Base-by-base conservation (phyloP, 192 early-diverging fungal species). In the Coemansia sp. region DNA sequence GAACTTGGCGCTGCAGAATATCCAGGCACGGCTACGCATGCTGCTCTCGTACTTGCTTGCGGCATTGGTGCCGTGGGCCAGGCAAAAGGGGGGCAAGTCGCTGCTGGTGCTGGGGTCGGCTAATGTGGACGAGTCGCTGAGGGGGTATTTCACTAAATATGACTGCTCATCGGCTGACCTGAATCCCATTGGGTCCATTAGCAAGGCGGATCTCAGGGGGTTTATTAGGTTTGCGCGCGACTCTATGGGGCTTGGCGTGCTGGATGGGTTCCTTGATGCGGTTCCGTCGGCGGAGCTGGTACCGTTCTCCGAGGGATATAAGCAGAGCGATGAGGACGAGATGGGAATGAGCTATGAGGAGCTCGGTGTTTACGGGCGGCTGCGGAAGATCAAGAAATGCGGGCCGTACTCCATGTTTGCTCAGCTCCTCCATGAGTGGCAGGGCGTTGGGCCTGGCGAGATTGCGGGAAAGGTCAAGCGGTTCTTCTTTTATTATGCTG, bases 331-430 rank as follows among this genome's bases (percentile, higher is more conserved):
- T 74, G 97, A 98, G 69, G 90, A 81, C 21, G 97, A 99, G 66
- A 99, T 99, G 97, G 95, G 94, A 11, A 98, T 99, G 96, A 91
- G 91, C 16, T 99, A 99, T 74, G 88, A 89, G 14, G 97, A 99
- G 57, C 85, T 99, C 0, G 91, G 93, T 10, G 83, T 84, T 18
- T 99, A 92, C 86, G 97, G 97, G 23, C 84, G 91, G 11, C 77
- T 98, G 55, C 90, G 97, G 6, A 97, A 95, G 67, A 85, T 97
- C 31, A 69, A 84, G 34, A 88, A 88, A 57, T 94, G 92, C 62
- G 97, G 97, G 2, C 97, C 97, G 2, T 93, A 88, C 65, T 90
- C 89, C 46, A 99, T 99, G 97, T 98, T 97, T 64, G 83, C 88
- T 0, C 92, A 91, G 59, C 83, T 99, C 34, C 72, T 97, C 13